Evolutionary conservation across 768 basidiomycete species (phyloP), one percentile per base, ranked within the genome.

Genomic region (Stropharia rugosoannulata): DNA sequence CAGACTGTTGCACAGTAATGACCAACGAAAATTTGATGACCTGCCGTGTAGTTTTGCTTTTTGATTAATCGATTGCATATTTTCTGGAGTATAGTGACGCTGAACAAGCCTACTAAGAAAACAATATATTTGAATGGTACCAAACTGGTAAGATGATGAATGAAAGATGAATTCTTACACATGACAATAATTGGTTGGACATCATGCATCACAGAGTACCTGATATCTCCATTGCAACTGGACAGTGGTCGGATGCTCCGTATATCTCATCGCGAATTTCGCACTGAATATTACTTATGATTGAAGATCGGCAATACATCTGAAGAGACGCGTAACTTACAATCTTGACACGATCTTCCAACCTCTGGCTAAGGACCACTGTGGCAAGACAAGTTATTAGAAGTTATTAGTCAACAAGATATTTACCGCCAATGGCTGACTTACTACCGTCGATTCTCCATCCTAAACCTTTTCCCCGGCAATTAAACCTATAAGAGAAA

Each of bases 371-470:
- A 51, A 89, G 58, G 36, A 95, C 82, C 67, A 89, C 92, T 94
- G 64, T 38, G 55, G 49, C 45, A 18, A 12, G 55, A 47, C 48
- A 27, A 10, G 57, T 43, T 36, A 42, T 37, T 44, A 46, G 46
- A 27, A 10, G 57, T 43, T 36, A 42, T 37, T 44, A 46, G 46
- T 11, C 43, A 16, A 42, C 22, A 19, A 22, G 10, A 19, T 4
- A n/a, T 15, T 13, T 13, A 36, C 27, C 19, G 18, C 12, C 10
- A 27, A 19, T 29, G n/a, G 12, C 35, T 45, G 62, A 70, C 72
- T 59, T 75, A 93, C 91, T 92, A 77, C 86, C 87, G 66, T 95
- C 93, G 25, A 95, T 71, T 60, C 93, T 79, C 93, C 93, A 95
- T 1, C 92, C 92, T 44, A 92, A 79, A 3, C 91, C 89, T 64